Percentiles rank a stretch among this genome's conserved stretches.
phyloP scores from a whole-genome alignment of 768 basidiomycete species.

The Lactarius hengduanensis region DNA sequence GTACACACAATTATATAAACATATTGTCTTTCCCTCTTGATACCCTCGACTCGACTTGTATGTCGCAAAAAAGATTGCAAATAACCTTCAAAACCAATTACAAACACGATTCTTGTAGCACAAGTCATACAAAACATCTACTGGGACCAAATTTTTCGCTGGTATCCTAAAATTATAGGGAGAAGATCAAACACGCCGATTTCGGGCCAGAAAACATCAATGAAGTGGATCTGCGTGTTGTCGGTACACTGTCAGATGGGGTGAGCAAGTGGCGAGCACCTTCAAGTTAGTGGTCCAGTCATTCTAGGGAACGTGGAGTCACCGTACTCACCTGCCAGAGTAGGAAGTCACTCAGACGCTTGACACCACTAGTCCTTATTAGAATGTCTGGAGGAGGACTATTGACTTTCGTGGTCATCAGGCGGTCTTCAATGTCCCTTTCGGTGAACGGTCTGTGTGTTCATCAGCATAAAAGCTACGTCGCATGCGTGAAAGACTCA shows the following conservation, averaged over 20 bases:
- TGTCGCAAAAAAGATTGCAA: too few relatives aligned
- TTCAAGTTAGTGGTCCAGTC: neutral
- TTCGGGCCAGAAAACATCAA: conserved; percentile 88
- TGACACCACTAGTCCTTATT: conserved; percentile 88
- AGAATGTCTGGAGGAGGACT: conserved; percentile 87
- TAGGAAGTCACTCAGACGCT: conserved; percentile 82
- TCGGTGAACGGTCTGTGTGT: conserved; percentile 54
- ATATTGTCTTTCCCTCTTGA: too few relatives aligned
- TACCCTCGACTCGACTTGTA: too few relatives aligned
- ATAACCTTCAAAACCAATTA: too few relatives aligned
- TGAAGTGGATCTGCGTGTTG: conserved; percentile 85
- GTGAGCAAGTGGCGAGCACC: neutral
- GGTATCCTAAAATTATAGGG: conserved; percentile 87
- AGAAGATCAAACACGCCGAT: conserved; percentile 85
- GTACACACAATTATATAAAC: too few relatives aligned
- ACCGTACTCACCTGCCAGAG: conserved; percentile 82
- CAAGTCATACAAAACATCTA: conserved; percentile 4
- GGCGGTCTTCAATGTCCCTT: conserved; percentile 58
- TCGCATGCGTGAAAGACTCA: conserved; percentile 20
- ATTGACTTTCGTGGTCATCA: conserved; percentile 64
- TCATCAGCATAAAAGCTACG: conserved; percentile 7
- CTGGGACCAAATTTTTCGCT: conserved; percentile 67
- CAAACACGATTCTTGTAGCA: too few relatives aligned
- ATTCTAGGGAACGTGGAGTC: conserved; percentile 17
- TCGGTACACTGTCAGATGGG: conserved; percentile 60